phyloP scores from a whole-genome alignment of 305 asterid genomes.

The Fraxinus latifolia region DNA sequence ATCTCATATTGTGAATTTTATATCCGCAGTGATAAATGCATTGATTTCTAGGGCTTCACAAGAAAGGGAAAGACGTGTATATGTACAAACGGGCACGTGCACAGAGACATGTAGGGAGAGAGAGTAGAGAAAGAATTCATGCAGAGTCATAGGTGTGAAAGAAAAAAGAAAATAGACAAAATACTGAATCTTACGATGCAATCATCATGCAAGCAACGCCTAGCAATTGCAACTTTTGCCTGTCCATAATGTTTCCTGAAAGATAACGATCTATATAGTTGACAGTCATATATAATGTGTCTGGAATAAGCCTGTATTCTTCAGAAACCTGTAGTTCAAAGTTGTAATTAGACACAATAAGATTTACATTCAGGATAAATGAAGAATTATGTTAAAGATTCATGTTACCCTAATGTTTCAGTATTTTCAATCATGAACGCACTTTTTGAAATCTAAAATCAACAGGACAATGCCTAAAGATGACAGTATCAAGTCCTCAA shows the following conservation, averaged over 20 bases:
- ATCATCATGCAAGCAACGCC: slow-evolving; percentile 59
- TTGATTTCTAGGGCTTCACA: neutral
- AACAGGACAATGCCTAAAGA: neutral
- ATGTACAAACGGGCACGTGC: no score
- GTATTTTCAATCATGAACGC: neutral
- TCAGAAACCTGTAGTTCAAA: slow-evolving; percentile 37
- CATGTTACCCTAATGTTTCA: neutral
- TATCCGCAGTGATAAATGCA: neutral
- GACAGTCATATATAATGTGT: slow-evolving; percentile 44
- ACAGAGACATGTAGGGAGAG: neutral
- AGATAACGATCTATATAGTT: slow-evolving; percentile 51
- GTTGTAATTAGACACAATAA: neutral
- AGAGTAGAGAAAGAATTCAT: neutral
- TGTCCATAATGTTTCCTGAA: slow-evolving; percentile 43
- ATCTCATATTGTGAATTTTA: neutral
- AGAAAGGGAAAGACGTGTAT: neutral
- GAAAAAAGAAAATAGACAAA: neutral
- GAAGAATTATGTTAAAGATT: no score
- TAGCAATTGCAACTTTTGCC: slow-evolving; percentile 36
- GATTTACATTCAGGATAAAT: neutral
- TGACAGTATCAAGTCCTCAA: neutral
- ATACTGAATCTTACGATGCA: slow-evolving; percentile 51
- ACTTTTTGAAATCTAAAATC: neutral
- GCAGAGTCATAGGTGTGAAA: neutral
- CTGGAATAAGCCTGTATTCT: slow-evolving; percentile 45